Base-by-base conservation (phyloP, 768 basidiomycete genomes). In the Polyporus arcularius region DNA sequence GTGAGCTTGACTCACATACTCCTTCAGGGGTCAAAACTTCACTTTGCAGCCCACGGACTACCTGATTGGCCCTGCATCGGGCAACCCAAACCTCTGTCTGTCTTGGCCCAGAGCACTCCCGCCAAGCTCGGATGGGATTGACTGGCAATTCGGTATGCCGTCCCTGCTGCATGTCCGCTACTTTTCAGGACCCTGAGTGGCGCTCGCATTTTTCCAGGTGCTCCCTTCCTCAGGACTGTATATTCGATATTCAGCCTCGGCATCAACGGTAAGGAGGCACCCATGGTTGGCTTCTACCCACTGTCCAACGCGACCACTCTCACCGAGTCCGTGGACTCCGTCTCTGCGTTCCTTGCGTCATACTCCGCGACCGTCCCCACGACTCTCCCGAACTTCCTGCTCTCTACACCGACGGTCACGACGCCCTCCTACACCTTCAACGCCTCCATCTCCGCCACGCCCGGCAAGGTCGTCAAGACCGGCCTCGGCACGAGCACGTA, bases 161-260 rank as follows among this genome's bases (percentile, higher is more conserved):
- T 26, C 7, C 21, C 21, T 2, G 21, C 21, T 26, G 16, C 11
- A 4, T 43, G 14, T 40, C 15, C 21, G 26, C 32, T 54, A 26
- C 47, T 21, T 55, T 26, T 26, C 21, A 26, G 1, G 21, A 26
- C 21, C 21, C 21, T 26, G 21, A 26, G 21, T 21, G 32, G 14
- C n/a, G 35, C 35, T 18, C 52, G 16, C 10, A 12, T 5, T 1
- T 18, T 21, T n/a, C 0, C 56, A 87, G 88, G 88, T 21, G 71
- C 82, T 1, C 79, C 87, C 0, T 92, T 92, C 70, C 68, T 93
- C 56, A 80, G 86, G 38, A 89, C 88, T 2, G 89, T 92, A 0
- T 93, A 92, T 70, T 86, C 88, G 4, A 77, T 92, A 42, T 92
- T 84, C 79, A 91, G 90, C 69, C 90, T 85, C 61, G 91, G 91